Conservation (phyloP, 1,139 yeast species). For the Taiozyma onychis region DNA sequence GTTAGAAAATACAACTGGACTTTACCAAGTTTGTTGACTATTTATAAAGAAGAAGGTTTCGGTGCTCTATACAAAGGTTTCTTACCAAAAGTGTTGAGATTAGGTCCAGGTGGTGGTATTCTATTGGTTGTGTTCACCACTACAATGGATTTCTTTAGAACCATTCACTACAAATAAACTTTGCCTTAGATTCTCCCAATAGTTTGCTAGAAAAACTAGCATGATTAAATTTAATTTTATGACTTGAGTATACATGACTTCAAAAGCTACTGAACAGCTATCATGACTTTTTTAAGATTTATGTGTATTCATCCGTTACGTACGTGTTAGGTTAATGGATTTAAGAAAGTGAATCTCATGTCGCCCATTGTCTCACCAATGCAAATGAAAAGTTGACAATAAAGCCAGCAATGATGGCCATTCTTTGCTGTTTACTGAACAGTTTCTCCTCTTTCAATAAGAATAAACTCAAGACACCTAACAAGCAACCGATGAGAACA, state of each 20-base stretch:
- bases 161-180: constrained; percentile 34
- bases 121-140: constrained; percentile 91
- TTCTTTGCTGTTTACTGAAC: constrained; percentile 52
- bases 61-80: constrained; percentile 89
- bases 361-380: constrained; percentile 41
- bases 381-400: constrained; percentile 55
- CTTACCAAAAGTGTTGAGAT: constrained; percentile 92
- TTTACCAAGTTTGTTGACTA: constrained; percentile 67
- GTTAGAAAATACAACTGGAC: constrained; percentile 88
- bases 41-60: constrained; percentile 86
- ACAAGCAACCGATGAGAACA: constrained; percentile 52
- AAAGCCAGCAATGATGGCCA: constrained; percentile 61
- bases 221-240: not conserved
- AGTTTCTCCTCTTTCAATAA: constrained; percentile 50
- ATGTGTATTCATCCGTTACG: not conserved
- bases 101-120: constrained; percentile 99
- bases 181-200: not conserved
- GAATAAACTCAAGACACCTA: constrained; percentile 58
- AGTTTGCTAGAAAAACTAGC: not conserved
- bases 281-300: not conserved
- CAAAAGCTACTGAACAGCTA: not conserved
- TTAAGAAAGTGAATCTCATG: too few relatives aligned
- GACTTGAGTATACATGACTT: not conserved
- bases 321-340: not conserved
- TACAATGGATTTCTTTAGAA: constrained; percentile 90